Evolutionary conservation across 306 rosid species (phyloP).

Genomic region (Mucuna pruriens): DNA sequence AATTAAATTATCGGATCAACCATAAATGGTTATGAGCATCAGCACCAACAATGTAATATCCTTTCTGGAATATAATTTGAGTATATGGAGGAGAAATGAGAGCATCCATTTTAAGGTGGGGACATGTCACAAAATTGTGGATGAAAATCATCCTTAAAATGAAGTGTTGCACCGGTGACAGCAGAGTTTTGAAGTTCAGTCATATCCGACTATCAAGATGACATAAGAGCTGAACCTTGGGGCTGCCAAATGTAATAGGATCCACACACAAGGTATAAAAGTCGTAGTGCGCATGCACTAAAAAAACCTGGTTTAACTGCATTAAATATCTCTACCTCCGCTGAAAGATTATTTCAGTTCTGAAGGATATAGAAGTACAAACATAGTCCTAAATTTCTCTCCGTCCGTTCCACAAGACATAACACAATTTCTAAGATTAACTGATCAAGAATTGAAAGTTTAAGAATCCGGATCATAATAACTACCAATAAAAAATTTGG

Average conservation of each 20-base stretch:
- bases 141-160: not conserved
- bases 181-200: not conserved
- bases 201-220: not conserved
- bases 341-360: conserved; percentile 9
- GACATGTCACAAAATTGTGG: not conserved
- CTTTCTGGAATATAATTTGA: not conserved
- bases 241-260: not conserved
- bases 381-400: not conserved
- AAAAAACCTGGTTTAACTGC: not conserved
- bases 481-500: conserved; percentile 30
- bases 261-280: not conserved
- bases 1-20: not conserved
- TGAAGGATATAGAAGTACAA: conserved; percentile 5
- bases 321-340: conserved; percentile 29
- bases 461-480: conserved; percentile 30
- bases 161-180: not conserved
- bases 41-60: not conserved
- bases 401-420: not conserved
- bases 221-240: too few relatives aligned
- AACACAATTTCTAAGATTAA: conserved; percentile 24
- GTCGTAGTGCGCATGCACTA: not conserved
- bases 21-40: not conserved
- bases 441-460: conserved; percentile 17
- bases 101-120: not conserved
- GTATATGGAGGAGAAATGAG: not conserved